phyloP scores from a whole-genome alignment of 2,329 filamentous ascomycete genomes.

The Zymoseptoria crescenta region DNA sequence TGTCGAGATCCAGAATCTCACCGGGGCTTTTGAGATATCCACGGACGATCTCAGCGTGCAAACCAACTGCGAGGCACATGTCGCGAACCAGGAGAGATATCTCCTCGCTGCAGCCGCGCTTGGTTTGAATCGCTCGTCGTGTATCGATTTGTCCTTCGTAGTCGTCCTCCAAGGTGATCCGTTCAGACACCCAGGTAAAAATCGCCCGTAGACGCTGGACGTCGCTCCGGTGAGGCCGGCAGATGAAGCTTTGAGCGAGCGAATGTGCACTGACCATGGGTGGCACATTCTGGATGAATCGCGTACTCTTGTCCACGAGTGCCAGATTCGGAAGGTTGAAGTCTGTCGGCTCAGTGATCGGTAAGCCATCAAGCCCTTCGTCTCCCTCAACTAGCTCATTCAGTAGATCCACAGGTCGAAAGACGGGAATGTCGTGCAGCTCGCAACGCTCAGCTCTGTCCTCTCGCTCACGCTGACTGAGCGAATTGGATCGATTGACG shows the following conservation, averaged over 20 bases:
- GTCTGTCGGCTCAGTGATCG: conserved; percentile 74
- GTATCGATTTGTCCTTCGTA: conserved; percentile 81
- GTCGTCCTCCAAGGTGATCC: conserved; percentile 91
- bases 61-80: conserved; percentile 85
- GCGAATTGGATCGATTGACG: conserved; percentile 87
- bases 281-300: conserved; percentile 73
- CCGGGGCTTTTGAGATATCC: conserved; percentile 89
- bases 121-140: conserved; percentile 72
- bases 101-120: conserved; percentile 78
- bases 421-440: conserved; percentile 84
- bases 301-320: conserved; percentile 90
- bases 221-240: conserved; percentile 87
- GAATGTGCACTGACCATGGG: conserved; percentile 73
- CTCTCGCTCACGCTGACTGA: conserved; percentile 77
- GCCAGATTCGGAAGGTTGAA: conserved; percentile 63
- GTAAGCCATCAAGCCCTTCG: conserved; percentile 75
- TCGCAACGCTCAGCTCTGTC: conserved; percentile 85
- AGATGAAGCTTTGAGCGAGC: conserved; percentile 84
- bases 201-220: conserved; percentile 89
- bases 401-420: conserved; percentile 84
- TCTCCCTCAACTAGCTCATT: conserved; percentile 81
- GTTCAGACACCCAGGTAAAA: conserved; percentile 96
- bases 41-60: conserved; percentile 77
- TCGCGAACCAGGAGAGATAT: conserved; percentile 82
- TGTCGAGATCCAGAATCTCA: conserved; percentile 70